Evolutionary conservation across 305 asterid species (phyloP), one percentile per base, ranked within the genome.

Genomic region (Fraxinus latifolia): DNA sequence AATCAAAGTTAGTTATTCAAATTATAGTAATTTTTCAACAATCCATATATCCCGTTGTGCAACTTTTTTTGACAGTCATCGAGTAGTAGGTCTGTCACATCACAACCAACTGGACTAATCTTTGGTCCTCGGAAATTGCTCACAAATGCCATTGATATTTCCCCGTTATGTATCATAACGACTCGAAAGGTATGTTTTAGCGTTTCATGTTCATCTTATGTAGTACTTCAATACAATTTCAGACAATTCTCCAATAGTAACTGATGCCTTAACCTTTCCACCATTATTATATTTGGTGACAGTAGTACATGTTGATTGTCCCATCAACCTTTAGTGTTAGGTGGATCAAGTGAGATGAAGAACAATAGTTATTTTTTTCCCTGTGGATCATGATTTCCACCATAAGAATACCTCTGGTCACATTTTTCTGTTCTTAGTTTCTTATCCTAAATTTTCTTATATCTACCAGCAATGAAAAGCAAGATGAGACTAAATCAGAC

Each of bases 161-260:
- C 79, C 7, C 79, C 77, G 15, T 60, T 83, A 44, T 78, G 84
- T 79, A 17, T 75, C 27, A 74, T 21, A 42, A 84, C 76, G 36
- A 85, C 81, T 62, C 87, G 73, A 80, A 89, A 85, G 94, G 95
- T 93, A 92, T 89, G 88, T 67, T 78, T 3, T 78, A n/a, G 34
- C 39, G 15, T 80, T 82, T 81, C 58, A 55, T 80, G 80, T 76
- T 80, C 70, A 32, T 79, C 31, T 77, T 36, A 74, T 65, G 8
- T 36, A 53, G 36, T 72, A 73, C 79, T 79, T 58, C 4, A 81
- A 74, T 58, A 29, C 25, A 32, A 3, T 44, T 23, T 21, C 27
- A 31, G 67, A 47, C 47, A n/a, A 39, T 50, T 68, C 76, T 71
- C 14, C 44, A 32, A 32, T 71, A 14, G 42, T 6, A 32, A 71